phyloP scores from a whole-genome alignment of 2,329 filamentous ascomycete species.

The Trichophyton mentagrophytes region DNA sequence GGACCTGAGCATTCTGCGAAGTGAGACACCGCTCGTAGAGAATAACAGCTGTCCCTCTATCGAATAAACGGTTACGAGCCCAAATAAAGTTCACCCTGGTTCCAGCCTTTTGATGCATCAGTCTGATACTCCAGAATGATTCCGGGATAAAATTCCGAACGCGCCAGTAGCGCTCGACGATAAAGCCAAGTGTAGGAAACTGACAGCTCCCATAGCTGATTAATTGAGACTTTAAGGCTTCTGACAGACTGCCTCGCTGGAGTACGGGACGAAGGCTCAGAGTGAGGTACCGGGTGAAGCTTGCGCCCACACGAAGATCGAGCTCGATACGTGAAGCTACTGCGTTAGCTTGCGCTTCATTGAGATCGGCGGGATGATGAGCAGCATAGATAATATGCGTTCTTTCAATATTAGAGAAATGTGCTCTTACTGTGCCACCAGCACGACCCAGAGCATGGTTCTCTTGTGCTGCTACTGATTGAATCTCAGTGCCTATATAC shows the following conservation, averaged over 20 bases:
- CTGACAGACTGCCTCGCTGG: slow-evolving; percentile 7
- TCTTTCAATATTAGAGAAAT: slow-evolving; percentile 4
- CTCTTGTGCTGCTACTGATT: neutral
- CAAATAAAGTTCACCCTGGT: slow-evolving; percentile 2
- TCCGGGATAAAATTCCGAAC: slow-evolving; percentile 5
- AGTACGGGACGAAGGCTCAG: slow-evolving; percentile 5
- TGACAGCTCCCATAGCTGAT: slow-evolving; percentile 7
- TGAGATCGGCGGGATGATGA: slow-evolving; percentile 5
- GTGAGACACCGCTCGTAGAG: slow-evolving; percentile 5
- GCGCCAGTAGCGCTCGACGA: neutral
- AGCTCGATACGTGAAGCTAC: slow-evolving; percentile 7
- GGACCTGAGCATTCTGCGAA: slow-evolving; percentile 6
- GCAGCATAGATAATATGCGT: slow-evolving; percentile 5
- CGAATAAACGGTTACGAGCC: slow-evolving; percentile 1
- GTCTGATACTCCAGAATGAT: slow-evolving; percentile 5
- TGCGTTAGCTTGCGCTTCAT: slow-evolving; percentile 7
- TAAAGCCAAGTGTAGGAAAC: slow-evolving; percentile 4
- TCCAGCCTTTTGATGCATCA: slow-evolving; percentile 5
- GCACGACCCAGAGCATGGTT: slow-evolving; percentile 5
- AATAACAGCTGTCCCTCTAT: slow-evolving; percentile 2
- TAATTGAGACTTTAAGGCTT: slow-evolving; percentile 1
- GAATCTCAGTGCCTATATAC: slow-evolving; percentile 4
- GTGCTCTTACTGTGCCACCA: slow-evolving; percentile 7
- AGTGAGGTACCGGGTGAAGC: slow-evolving; percentile 7
- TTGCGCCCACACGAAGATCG: slow-evolving; percentile 7